These are phyloP conservation scores for Debaryomyces subglobosus DNA, from an alignment of 1,139 yeast genomes.

Conservation along the genomic window DNA sequence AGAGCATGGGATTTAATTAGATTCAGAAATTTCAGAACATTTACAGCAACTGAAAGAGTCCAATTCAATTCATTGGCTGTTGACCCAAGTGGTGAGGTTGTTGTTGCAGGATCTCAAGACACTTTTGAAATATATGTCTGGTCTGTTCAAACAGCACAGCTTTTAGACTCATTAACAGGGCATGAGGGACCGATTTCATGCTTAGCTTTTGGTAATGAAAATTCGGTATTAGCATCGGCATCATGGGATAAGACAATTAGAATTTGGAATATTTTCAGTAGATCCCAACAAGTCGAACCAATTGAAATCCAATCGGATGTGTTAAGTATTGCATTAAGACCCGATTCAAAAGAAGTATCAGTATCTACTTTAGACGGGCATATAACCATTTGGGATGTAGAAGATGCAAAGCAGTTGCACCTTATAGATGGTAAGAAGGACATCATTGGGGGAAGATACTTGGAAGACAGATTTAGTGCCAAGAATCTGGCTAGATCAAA, in stretches of 20 bases:
- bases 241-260: conserved; percentile 97
- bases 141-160: conserved; percentile 96
- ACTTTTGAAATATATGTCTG: conserved; percentile 90
- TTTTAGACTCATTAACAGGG: conserved; percentile 84
- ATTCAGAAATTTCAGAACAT: conserved; percentile 91
- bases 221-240: conserved; percentile 80
- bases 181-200: conserved; percentile 96
- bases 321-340: conserved; percentile 81
- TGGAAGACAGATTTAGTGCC: conserved; percentile 80
- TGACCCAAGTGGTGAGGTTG: conserved; percentile 96
- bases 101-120: conserved; percentile 93
- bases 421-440: conserved; percentile 86
- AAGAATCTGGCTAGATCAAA: conserved; percentile 83
- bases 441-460: conserved; percentile 82
- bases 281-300: conserved; percentile 88
- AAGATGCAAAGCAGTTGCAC: conserved; percentile 77
- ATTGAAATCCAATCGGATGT: conserved; percentile 85
- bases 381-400: conserved; percentile 80
- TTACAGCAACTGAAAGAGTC: conserved; percentile 85
- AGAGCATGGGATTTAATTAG: conserved; percentile 96
- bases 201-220: conserved; percentile 82
- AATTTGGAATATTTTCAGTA: conserved; percentile 88
- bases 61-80: conserved; percentile 91
- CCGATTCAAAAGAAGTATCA: conserved; percentile 89
- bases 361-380: conserved; percentile 91